Evolutionary conservation across 257 asterid species (phyloP).

Genomic region (Lycium ferocissimum): DNA sequence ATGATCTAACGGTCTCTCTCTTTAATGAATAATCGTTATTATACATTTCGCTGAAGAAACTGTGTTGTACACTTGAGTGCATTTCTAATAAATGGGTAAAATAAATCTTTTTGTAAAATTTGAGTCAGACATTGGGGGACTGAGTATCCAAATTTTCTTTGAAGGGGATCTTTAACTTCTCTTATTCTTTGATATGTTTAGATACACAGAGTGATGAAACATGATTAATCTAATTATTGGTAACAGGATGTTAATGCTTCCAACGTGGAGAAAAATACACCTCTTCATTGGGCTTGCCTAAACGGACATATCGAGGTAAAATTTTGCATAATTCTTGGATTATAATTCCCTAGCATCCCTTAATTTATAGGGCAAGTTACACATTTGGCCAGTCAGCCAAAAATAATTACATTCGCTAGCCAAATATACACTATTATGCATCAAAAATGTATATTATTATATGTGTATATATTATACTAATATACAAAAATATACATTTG

Average conservation of each 20-base stretch:
- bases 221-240: constrained; percentile 31
- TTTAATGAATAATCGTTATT: not conserved
- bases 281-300: constrained; percentile 98
- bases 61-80: not conserved
- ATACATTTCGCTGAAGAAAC: not conserved
- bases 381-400: no score
- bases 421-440: no score
- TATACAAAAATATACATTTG: no score
- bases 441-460: no score
- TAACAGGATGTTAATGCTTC: constrained; percentile 83
- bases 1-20: not conserved
- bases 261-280: constrained; percentile 79
- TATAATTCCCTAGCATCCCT: not conserved
- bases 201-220: not conserved
- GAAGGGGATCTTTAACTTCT: not conserved
- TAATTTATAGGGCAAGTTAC: not conserved
- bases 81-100: not conserved
- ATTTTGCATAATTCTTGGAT: constrained; percentile 19
- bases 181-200: not conserved
- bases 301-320: constrained; percentile 86
- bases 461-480: no score
- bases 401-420: no score
- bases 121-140: not conserved
- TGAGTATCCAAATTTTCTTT: not conserved
- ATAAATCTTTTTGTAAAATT: not conserved